Evolutionary conservation across 2,329 filamentous ascomycete genomes (phyloP).

Genomic region (Aspergillus phoenicis): DNA sequence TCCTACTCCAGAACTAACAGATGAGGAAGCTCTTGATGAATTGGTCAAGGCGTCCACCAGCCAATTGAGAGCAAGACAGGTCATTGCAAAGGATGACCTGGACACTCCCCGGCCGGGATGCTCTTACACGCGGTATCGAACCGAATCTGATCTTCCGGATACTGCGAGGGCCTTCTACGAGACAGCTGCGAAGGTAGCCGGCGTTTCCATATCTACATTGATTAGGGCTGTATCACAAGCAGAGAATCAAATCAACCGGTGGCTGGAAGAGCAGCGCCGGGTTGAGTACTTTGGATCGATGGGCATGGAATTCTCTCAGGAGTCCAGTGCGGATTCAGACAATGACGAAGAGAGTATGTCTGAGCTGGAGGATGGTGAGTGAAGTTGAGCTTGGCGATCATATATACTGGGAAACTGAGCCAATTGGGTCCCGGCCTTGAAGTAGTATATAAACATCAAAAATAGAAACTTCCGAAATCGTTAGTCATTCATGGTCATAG

Average conservation of each 20-base stretch:
- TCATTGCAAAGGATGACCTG: constrained; percentile 40
- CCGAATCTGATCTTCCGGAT: constrained; percentile 50
- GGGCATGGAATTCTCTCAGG: constrained; percentile 20
- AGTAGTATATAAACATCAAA: too few species aligned
- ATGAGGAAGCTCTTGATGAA: constrained; percentile 35
- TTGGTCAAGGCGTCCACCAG: constrained; percentile 49
- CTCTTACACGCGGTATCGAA: constrained; percentile 53
- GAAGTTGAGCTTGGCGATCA: neutral
- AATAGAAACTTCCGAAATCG: too few species aligned
- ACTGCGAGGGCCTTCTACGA: constrained; percentile 54
- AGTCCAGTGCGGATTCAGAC: constrained; percentile 23
- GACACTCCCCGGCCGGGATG: constrained; percentile 52
- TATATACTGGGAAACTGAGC: neutral
- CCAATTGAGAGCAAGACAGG: constrained; percentile 41
- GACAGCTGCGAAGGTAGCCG: constrained; percentile 53
- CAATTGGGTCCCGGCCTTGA: neutral
- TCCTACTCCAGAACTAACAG: constrained; percentile 17
- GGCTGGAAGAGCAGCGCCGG: constrained; percentile 39
- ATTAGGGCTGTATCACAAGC: constrained; percentile 53
- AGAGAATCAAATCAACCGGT: constrained; percentile 50
- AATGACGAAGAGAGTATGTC: constrained; percentile 10
- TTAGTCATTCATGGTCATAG: too few species aligned
- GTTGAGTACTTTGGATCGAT: constrained; percentile 29
- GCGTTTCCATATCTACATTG: constrained; percentile 54
- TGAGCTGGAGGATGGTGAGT: constrained; percentile 2